Base-by-base conservation (phyloP, 495 filamentous ascomycete species). In the Sporormia fimetaria region DNA sequence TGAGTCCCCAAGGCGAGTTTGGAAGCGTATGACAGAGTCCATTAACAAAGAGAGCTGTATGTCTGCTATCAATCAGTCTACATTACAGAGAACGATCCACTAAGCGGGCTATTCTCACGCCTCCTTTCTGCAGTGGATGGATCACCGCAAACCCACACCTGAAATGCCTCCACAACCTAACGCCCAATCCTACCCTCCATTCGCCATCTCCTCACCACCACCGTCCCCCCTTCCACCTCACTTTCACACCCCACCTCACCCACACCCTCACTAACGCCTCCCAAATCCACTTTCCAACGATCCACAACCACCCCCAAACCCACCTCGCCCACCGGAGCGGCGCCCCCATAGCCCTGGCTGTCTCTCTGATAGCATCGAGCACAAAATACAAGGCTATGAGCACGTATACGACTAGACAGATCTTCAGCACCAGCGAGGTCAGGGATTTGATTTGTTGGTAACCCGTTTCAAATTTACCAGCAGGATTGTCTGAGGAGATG, bases 331-430 rank as follows among this genome's bases (percentile, higher is more conserved):
- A 15, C 3, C 43, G 20, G 27, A 47, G 43, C 14, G 49, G 49
- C 18, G 39, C 35, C 6, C 33, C 36, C 6, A 53, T 6, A 21
- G 27, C 31, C 37, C 45, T 26, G 12, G 48, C 20, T 22, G 35
- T 36, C 25, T 48, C 44, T 15, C 49, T 21, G 9, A 53, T 31
- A 2, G 49, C 44, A 53, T 53, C 49, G 16, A 53, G 40, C 11
- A 53, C 10, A 21, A 44, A 53, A 25, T 44, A 53, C 34, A 44
- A 16, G 9, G 39, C 49, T 12, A 53, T 40, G 9, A 47, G 14
- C n/a, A 33, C 34, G 12, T 53, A 53, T 7, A 53, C 29, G 8
- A 48, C 18, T 28, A 53, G 30, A 25, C 44, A 48, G 1, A 53
- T n/a, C 25, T 44, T 53, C 27, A 44, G 3, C 7, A 53, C 11